Percentiles rank a stretch among this genome's conserved stretches.
Conservation (phyloP, 2,329 filamentous ascomycete species). For the Exophiala mesophila region DNA sequence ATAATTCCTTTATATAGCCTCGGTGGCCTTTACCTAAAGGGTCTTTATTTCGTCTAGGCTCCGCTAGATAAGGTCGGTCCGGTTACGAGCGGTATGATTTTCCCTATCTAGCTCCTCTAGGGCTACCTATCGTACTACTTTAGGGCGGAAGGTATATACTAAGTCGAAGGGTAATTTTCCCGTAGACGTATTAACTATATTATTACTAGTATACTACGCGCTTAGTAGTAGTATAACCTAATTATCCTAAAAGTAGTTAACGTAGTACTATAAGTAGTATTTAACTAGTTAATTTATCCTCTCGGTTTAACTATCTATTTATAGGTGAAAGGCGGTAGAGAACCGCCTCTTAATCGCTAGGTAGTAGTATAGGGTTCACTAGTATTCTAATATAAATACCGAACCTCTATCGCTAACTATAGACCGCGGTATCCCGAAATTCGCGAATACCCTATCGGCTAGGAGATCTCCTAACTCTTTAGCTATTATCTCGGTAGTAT, state of each 20-base stretch:
- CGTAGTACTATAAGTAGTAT: not conserved
- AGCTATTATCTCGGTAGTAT: not conserved
- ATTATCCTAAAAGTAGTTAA: not conserved
- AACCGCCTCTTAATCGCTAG: not conserved
- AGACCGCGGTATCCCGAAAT: not conserved
- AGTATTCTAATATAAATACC: conserved; percentile 1
- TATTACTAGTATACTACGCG: not conserved
- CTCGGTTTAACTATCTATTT: not conserved
- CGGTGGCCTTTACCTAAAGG: not conserved
- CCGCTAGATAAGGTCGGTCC: too few relatives aligned
- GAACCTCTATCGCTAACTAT: conserved; percentile 1
- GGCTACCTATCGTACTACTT: not conserved
- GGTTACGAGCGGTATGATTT: too few relatives aligned
- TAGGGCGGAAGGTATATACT: not conserved
- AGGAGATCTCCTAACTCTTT: not conserved
- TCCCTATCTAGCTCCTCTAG: not conserved
- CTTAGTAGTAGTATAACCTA: not conserved
- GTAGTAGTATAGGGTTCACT: not conserved
- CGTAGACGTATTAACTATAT: not conserved
- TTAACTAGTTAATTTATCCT: not conserved
- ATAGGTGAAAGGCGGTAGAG: not conserved
- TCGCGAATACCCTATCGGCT: not conserved
- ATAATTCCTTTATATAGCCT: not conserved
- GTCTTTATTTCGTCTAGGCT: not conserved
- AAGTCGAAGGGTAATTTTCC: not conserved